Conservation (phyloP, 2,329 filamentous ascomycete genomes). For the Monilinia polystroma region DNA sequence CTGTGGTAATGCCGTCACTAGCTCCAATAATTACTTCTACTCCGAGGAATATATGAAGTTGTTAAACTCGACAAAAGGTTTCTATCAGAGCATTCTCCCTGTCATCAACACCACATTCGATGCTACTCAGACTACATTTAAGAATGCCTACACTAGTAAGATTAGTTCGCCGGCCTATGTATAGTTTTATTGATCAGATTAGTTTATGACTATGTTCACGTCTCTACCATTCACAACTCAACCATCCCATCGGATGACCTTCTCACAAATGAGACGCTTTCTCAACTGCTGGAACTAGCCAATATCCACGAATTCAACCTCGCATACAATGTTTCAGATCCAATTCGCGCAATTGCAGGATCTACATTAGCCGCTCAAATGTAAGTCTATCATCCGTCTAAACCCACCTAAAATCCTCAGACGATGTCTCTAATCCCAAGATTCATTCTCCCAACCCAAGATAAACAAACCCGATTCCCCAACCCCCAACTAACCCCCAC, state of each 20-base stretch:
- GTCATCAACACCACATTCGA: constrained; percentile 55
- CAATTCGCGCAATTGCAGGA: constrained; percentile 58
- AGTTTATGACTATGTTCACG: constrained; percentile 62
- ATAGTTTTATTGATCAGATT: constrained; percentile 18
- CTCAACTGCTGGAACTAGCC: constrained; percentile 70
- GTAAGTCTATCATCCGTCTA: constrained; percentile 23
- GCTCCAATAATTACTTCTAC: constrained; percentile 55
- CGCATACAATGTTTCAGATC: constrained; percentile 75
- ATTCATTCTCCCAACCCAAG: not conserved
- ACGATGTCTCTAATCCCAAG: not conserved
- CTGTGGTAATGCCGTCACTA: constrained; percentile 55
- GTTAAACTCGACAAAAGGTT: constrained; percentile 56
- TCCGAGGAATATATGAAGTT: constrained; percentile 48
- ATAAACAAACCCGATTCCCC: not conserved
- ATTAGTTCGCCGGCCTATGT: constrained; percentile 15
- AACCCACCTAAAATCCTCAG: no score
- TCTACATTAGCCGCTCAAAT: constrained; percentile 57
- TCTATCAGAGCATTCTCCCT: constrained; percentile 55
- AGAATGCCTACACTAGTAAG: constrained; percentile 62
- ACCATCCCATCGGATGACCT: constrained; percentile 58
- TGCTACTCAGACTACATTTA: constrained; percentile 50
- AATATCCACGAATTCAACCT: constrained; percentile 79
- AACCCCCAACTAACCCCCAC: not conserved
- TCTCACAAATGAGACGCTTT: constrained; percentile 58
- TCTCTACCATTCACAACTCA: constrained; percentile 59